phyloP scores from a whole-genome alignment of 768 basidiomycete species.

The Auriscalpium vulgare region DNA sequence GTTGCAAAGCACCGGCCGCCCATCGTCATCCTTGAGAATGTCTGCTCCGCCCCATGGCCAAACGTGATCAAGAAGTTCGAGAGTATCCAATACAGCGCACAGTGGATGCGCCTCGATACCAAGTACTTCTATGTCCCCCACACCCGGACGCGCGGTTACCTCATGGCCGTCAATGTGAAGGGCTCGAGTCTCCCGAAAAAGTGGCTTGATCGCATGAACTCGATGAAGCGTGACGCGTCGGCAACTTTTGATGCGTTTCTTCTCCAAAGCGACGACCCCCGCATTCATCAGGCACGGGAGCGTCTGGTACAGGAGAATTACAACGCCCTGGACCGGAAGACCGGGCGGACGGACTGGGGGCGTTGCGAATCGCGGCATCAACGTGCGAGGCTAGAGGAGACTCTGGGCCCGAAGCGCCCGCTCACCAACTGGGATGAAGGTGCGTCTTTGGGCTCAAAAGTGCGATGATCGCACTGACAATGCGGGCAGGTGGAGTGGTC shows the following conservation, averaged over 20 bases:
- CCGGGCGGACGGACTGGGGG: conserved; percentile 82
- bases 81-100: conserved; percentile 67
- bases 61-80: conserved; percentile 71
- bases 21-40: conserved; percentile 92
- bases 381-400: conserved; percentile 76
- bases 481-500: conserved; percentile 59
- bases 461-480: neutral
- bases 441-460: conserved; percentile 21
- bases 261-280: conserved; percentile 84
- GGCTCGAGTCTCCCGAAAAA: conserved; percentile 50
- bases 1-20: conserved; percentile 80
- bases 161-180: conserved; percentile 68
- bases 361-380: conserved; percentile 91
- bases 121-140: conserved; percentile 93
- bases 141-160: conserved; percentile 85
- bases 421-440: conserved; percentile 93
- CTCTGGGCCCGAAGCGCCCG: conserved; percentile 74
- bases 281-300: conserved; percentile 83
- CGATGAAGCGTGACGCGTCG: conserved; percentile 77
- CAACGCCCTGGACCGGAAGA: conserved; percentile 54
- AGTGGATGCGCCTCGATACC: conserved; percentile 64
- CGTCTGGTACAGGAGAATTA: conserved; percentile 69
- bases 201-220: conserved; percentile 59
- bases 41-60: conserved; percentile 84
- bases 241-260: conserved; percentile 87